Evolutionary conservation across 1,139 yeast genomes (phyloP), one percentile per base, ranked within the genome.

Genomic region (Suhomyces choctaworum): DNA sequence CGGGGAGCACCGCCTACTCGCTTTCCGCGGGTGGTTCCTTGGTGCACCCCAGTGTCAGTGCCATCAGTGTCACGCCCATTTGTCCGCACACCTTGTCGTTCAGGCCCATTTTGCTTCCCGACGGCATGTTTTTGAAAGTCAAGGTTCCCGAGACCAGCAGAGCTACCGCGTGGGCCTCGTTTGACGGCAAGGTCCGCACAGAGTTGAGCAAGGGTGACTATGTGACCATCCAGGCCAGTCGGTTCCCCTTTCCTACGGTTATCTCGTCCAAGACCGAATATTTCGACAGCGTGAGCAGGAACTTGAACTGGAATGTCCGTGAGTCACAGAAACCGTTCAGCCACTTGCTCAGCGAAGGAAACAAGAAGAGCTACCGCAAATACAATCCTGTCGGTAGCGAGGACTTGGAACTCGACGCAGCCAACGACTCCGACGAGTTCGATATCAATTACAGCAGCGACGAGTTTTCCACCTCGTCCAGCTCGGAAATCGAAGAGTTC

Each of bases 1-100:
- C 96, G 0, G 96, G 96, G 0, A 85, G 95, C 2, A 88, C 96
- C 0, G 96, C 96, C 0, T 88, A 88, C 56, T 85, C 95, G 1
- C 65, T 88, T 24, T 82, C 94, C 25, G 96, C 96, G 0, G 96
- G 96, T 11, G 96, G 96, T 0, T 81, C 95, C 0, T 68, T 88
- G 33, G 94, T 88, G 2, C 95, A 88, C 50, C 96, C 96, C 0
- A 87, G 87, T 17, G 95, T 88, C 10, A 82, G 88, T 48, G 95
- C 95, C 7, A 84, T 88, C 27, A 80, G 89, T 39, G 88, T 88
- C 3, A 88, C 96, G 0, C 96, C 96, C 0, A 86, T 88, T 42
- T 88, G 96, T 54, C 97, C 96, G 0, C 96, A 88, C 50, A 86
- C 96, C 0, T 68, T 88, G 29, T 85, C 95, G 4, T 88, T 88